Evolutionary conservation across 257 asterid species (phyloP).

Genomic region (Fraxinus quadrangulata): DNA sequence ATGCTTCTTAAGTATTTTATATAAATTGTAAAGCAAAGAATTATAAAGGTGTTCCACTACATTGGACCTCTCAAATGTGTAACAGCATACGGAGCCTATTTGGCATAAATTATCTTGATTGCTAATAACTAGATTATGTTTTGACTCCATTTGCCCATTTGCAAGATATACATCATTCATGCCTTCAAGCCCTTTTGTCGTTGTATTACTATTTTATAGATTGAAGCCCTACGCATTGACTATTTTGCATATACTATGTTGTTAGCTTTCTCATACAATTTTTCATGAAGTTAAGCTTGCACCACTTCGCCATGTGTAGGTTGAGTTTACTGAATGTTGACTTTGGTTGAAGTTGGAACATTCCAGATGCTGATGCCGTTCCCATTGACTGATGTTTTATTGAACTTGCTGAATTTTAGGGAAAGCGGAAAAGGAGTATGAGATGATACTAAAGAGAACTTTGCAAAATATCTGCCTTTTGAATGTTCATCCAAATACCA

Average conservation of each 20-base stretch:
- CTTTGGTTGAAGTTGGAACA: not conserved
- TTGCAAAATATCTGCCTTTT: slow-evolving; percentile 76
- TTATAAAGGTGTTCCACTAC: not conserved
- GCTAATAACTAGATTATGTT: not conserved
- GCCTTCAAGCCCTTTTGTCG: slow-evolving; percentile 3
- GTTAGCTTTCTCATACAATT: not conserved
- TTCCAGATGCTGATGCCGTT: not conserved
- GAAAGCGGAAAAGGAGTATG: slow-evolving; percentile 80
- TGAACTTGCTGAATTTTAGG: slow-evolving; percentile 45
- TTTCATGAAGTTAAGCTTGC: not conserved
- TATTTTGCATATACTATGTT: not conserved
- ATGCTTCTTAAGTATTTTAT: not conserved
- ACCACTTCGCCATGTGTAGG: slow-evolving; percentile 1
- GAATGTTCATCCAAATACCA: slow-evolving; percentile 87
- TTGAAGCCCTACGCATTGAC: not conserved
- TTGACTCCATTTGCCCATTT: not conserved
- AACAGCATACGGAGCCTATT: not conserved
- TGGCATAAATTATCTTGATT: not conserved
- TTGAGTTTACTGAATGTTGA: slow-evolving; percentile 1
- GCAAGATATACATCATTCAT: not conserved
- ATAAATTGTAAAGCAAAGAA: not conserved
- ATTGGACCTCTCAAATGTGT: not conserved
- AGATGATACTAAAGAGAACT: slow-evolving; percentile 90
- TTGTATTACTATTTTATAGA: not conserved
- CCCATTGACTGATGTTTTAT: slow-evolving; percentile 12